phyloP scores from a whole-genome alignment of 1,284 basidiomycete genomes.

The Ceratobasidium sp. region DNA sequence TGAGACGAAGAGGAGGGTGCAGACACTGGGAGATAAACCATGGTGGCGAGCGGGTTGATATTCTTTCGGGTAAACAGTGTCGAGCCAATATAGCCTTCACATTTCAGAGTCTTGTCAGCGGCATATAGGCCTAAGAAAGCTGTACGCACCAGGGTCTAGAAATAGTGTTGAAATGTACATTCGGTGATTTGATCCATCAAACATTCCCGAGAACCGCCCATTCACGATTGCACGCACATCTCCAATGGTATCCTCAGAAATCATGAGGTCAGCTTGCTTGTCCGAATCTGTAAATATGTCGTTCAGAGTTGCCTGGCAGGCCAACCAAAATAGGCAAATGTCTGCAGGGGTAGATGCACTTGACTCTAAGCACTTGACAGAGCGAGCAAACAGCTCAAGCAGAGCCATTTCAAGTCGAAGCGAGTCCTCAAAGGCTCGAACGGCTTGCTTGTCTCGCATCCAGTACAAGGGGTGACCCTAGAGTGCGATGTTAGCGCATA shows the following conservation, averaged over 20 bases:
- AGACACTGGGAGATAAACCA: neutral
- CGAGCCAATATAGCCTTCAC: neutral
- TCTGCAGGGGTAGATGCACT: slow-evolving; percentile 29
- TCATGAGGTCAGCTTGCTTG: neutral
- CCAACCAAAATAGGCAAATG: slow-evolving; percentile 41
- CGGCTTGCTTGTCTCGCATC: neutral
- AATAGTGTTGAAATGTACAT: slow-evolving; percentile 37
- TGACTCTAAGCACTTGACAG: slow-evolving; percentile 40
- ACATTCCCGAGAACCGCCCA: slow-evolving; percentile 13
- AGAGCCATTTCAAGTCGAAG: slow-evolving; percentile 5
- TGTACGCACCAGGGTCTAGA: slow-evolving; percentile 33
- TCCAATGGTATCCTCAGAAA: neutral
- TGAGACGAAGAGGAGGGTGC: neutral
- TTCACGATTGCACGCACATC: slow-evolving; percentile 33
- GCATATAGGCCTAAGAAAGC: neutral
- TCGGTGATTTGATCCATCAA: slow-evolving; percentile 1
- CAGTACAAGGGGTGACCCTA: slow-evolving; percentile 4
- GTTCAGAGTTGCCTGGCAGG: neutral
- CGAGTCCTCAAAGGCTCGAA: neutral
- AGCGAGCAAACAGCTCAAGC: slow-evolving; percentile 37
- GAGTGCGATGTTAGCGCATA: neutral
- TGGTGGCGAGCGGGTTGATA: neutral
- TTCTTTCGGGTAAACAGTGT: neutral
- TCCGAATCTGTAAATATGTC: slow-evolving; percentile 3
- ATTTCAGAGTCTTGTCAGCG: neutral